Conservation (phyloP, 2,329 filamentous ascomycete species). For the Hypoxylon sp. region DNA sequence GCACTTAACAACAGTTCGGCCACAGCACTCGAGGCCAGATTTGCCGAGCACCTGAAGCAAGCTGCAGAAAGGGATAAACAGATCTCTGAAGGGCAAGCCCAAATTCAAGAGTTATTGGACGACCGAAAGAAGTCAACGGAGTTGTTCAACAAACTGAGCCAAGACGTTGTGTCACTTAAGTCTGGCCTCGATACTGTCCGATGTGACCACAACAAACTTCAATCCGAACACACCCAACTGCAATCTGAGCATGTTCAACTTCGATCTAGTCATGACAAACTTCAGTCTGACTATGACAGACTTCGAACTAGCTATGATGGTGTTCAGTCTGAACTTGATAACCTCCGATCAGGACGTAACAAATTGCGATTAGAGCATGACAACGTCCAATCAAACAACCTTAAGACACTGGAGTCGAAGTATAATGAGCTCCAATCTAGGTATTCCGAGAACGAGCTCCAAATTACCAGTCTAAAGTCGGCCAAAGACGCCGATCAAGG, state of each 20-base stretch:
- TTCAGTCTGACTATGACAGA: not conserved
- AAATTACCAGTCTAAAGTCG: constrained; percentile 10
- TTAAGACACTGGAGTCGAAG: not conserved
- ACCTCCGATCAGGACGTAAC: too few relatives aligned
- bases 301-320: not conserved
- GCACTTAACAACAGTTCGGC: constrained; percentile 30
- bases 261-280: not conserved
- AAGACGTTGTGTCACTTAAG: constrained; percentile 21
- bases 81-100: constrained; percentile 25
- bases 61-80: constrained; percentile 33
- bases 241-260: constrained; percentile 21
- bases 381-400: not conserved
- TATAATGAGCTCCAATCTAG: constrained; percentile 23
- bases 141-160: constrained; percentile 10
- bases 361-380: too few relatives aligned
- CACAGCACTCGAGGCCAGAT: constrained; percentile 40
- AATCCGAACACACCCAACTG: constrained; percentile 1
- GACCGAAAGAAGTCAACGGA: constrained; percentile 19
- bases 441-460: constrained; percentile 24
- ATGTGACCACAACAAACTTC: constrained; percentile 8
- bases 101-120: constrained; percentile 26
- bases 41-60: constrained; percentile 38
- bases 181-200: constrained; percentile 16
- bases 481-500: constrained; percentile 11
- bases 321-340: not conserved